Conservation (phyloP, 139 green algal genomes). For the Coelastrella sp. region DNA sequence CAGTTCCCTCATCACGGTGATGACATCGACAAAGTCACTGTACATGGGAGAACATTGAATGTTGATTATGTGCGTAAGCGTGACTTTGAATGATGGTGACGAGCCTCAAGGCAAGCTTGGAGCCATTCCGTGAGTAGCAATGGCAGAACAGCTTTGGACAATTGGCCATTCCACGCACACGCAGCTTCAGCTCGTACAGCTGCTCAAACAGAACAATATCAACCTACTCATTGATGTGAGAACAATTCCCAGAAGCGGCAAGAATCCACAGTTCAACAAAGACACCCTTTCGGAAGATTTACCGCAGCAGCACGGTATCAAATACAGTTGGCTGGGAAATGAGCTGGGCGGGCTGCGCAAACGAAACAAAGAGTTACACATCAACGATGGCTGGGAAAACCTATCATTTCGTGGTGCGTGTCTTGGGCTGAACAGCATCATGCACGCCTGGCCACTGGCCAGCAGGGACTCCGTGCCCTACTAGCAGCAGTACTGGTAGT, state of each 20-base stretch:
- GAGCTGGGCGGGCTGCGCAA: conserved; percentile 49
- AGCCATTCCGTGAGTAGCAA: background rate
- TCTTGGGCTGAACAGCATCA: background rate
- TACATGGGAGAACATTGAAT: too few relatives aligned
- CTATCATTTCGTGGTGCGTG: conserved; percentile 16
- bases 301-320: background rate
- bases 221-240: conserved; percentile 49
- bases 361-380: background rate
- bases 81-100: too few relatives aligned
- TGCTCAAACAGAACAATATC: conserved; percentile 46
- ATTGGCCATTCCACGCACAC: conserved; percentile 47
- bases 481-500: background rate
- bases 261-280: conserved; percentile 57
- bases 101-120: too few relatives aligned
- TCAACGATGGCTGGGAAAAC: conserved; percentile 55
- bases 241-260: conserved; percentile 20
- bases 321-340: conserved; percentile 54
- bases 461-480: background rate
- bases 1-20: too few relatives aligned
- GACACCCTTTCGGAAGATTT: conserved; percentile 38
- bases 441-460: background rate
- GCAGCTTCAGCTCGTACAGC: conserved; percentile 30
- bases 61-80: too few relatives aligned
- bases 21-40: too few relatives aligned
- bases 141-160: conserved; percentile 37